Base-by-base conservation (phyloP, 1,139 yeast species). In the Arxiozyma telluris region DNA sequence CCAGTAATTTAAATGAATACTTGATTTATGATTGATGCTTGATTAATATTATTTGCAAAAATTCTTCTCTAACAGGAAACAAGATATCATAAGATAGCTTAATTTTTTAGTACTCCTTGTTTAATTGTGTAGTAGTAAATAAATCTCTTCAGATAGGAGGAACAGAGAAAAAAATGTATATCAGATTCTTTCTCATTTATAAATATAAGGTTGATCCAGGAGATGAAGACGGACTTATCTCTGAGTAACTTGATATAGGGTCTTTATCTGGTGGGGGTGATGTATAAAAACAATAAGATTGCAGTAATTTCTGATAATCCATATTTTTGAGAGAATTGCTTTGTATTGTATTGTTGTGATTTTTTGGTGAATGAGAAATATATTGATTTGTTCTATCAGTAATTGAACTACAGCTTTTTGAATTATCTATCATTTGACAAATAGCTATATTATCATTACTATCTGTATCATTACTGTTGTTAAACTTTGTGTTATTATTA, bases 281-380 rank as follows among this genome's bases (percentile, higher is more conserved):
- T 3, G 57, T 57, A 47, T 61, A 59, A 51, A 63, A 64, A 54
- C 66, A 64, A 45, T 61, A 64, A 1, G 66, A 59, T 44, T 60
- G 59, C 44, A 63, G 50, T 48, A 64, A 57, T 23, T 61, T 58
- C 47, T 64, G 61, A 53, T 64, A 64, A 54, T 63, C 64, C 49
- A 56, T 54, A 49, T 59, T 59, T 41, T 56, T 57, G 25, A 46
- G 20, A n/a, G 17, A n/a, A 41, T 27, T 25, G 23, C 47, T 50
- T 30, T 23, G 20, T 12, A 39, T 15, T 30, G 42, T 21, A 50
- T 15, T 44, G 17, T 21, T 46, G 38, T 17, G 20, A 45, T 4
- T 34, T 8, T 22, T 25, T 11, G 18, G 38, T 47, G 41, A 27
- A 38, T 21, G 11, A 18, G 18, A 4, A 34, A 34, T 34, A 12